A percentile compares a stretch with the other conserved stretches of the same genome.
Evolutionary conservation across 495 filamentous ascomycete genomes (phyloP).

Genomic region (Alectoria sarmentosa): DNA sequence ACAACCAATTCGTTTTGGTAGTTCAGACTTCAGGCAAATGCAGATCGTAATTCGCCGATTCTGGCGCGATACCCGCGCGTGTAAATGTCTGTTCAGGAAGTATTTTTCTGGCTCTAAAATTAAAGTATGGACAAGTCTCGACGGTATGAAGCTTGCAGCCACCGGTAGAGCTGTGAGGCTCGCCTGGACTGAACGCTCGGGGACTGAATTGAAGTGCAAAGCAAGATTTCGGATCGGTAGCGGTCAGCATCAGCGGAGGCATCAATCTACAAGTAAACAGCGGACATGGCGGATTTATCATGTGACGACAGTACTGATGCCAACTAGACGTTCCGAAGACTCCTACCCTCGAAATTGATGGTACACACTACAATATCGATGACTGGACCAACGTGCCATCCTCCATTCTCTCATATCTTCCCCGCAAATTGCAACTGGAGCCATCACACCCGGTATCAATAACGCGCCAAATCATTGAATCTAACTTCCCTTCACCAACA

Average conservation of each 20-base stretch:
- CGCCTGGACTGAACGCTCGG: slow-evolving; percentile 27
- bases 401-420: slow-evolving; percentile 63
- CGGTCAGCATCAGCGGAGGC: slow-evolving; percentile 8
- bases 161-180: slow-evolving; percentile 41
- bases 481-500: slow-evolving; percentile 64
- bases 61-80: not conserved
- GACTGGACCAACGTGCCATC: slow-evolving; percentile 79
- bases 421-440: slow-evolving; percentile 74
- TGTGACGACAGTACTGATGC: not conserved
- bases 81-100: no score
- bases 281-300: not conserved
- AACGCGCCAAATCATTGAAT: slow-evolving; percentile 87
- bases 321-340: slow-evolving; percentile 12
- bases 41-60: not conserved
- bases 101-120: no score
- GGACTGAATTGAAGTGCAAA: not conserved
- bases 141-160: slow-evolving; percentile 40
- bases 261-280: slow-evolving; percentile 20
- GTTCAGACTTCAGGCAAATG: no score
- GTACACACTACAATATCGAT: slow-evolving; percentile 58
- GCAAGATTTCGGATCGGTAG: not conserved
- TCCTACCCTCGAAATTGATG: slow-evolving; percentile 47
- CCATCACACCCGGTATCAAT: slow-evolving; percentile 85
- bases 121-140: not conserved
- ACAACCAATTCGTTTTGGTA: not conserved